phyloP scores from a whole-genome alignment of 768 basidiomycete species.

The Trametes coccinea region DNA sequence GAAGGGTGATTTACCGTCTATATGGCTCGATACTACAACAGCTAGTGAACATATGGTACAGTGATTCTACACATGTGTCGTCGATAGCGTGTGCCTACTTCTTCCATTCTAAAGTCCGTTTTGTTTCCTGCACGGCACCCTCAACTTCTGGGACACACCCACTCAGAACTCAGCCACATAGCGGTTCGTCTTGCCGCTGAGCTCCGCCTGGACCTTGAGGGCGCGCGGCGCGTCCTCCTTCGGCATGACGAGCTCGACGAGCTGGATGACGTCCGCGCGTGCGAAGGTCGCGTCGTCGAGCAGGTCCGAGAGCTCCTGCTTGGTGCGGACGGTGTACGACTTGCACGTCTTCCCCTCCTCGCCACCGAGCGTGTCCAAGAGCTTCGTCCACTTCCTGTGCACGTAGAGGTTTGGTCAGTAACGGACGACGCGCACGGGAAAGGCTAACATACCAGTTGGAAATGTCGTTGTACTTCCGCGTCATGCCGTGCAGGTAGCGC shows the following conservation, averaged over 20 bases:
- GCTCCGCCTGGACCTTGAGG: conserved; percentile 56
- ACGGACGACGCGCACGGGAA: background rate
- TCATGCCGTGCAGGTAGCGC: conserved; percentile 66
- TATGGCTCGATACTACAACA: background rate
- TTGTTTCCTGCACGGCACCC: background rate
- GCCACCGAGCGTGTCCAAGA: conserved; percentile 63
- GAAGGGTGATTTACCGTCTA: background rate
- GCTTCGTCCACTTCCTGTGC: conserved; percentile 60
- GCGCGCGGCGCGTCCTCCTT: conserved; percentile 69
- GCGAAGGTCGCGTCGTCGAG: conserved; percentile 65
- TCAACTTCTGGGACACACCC: too few relatives aligned
- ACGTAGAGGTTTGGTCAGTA: too few relatives aligned
- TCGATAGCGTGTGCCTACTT: too few relatives aligned
- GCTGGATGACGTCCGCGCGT: conserved; percentile 64
- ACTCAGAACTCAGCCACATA: conserved; percentile 32
- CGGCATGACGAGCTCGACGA: conserved; percentile 81
- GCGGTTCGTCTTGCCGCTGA: conserved; percentile 51
- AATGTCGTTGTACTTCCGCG: conserved; percentile 85
- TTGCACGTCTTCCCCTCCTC: conserved; percentile 48
- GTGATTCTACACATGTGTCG: background rate
- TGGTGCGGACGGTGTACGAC: conserved; percentile 69
- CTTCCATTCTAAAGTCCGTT: background rate
- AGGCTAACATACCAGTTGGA: conserved; percentile 53
- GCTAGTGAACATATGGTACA: background rate
- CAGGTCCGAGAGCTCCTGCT: conserved; percentile 64